Percentiles rank a stretch among this genome's conserved stretches.
These are phyloP conservation scores for Allantophomopsis cytisporea DNA, from an alignment of 2,329 filamentous ascomycete species.

Conservation along the genomic window DNA sequence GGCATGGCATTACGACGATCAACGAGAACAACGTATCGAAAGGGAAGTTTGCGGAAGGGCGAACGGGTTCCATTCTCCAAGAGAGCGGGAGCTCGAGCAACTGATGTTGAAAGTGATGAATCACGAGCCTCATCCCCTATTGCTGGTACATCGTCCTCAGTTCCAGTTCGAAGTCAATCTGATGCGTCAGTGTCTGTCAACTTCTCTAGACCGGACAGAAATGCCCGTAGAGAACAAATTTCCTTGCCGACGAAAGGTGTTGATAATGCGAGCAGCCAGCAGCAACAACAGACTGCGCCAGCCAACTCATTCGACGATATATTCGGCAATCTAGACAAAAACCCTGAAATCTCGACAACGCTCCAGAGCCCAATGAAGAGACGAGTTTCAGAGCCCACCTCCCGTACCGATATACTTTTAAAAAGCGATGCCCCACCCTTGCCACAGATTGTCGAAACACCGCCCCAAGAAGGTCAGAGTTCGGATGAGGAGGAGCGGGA, in stretches of 20 bases:
- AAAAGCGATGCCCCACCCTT: slow-evolving; percentile 17
- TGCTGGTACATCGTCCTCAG: slow-evolving; percentile 16
- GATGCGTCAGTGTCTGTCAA: slow-evolving; percentile 26
- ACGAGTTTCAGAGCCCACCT: background rate
- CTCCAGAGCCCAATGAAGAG: background rate
- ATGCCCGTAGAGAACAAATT: slow-evolving; percentile 10
- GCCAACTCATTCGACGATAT: slow-evolving; percentile 4
- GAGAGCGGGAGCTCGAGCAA: slow-evolving; percentile 46
- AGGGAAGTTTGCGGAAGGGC: slow-evolving; percentile 70
- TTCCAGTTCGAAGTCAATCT: no score
- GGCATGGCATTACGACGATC: slow-evolving; percentile 77
- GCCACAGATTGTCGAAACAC: slow-evolving; percentile 53
- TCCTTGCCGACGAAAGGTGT: background rate
- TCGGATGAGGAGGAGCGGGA: slow-evolving; percentile 1
- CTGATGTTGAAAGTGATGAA: slow-evolving; percentile 44
- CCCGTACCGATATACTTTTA: background rate
- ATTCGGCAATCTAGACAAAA: slow-evolving; percentile 3
- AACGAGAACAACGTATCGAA: slow-evolving; percentile 82
- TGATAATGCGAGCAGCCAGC: slow-evolving; percentile 2
- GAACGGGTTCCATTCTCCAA: slow-evolving; percentile 66
- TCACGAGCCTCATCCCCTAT: slow-evolving; percentile 30
- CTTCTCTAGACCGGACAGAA: slow-evolving; percentile 41
- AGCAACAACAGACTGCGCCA: slow-evolving; percentile 5
- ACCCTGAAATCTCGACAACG: background rate
- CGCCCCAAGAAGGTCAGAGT: slow-evolving; percentile 21